Conservation (phyloP, 169 alveolate species). For the Plasmodium adleri region DNA sequence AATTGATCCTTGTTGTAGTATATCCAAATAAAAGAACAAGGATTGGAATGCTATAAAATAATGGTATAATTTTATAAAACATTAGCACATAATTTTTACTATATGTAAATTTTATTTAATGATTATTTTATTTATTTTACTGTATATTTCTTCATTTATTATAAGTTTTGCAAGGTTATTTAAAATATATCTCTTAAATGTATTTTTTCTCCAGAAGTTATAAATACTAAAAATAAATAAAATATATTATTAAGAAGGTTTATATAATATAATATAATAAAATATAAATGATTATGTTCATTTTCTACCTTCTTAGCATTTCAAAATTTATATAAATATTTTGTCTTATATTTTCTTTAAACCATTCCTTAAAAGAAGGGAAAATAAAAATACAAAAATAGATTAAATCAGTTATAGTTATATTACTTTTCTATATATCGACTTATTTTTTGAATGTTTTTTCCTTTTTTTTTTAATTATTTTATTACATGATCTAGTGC, state of each 20-base stretch:
- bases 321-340: constrained; percentile 45
- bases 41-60: no score
- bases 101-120: no score
- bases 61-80: no score
- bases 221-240: constrained; percentile 28
- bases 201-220: constrained; percentile 53
- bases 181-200: constrained; percentile 45
- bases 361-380: constrained; percentile 45
- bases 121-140: constrained; percentile 7
- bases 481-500: constrained; percentile 55
- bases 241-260: no score
- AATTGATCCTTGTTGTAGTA: constrained; percentile 58
- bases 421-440: neutral
- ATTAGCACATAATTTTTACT: no score
- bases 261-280: no score
- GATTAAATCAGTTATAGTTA: neutral
- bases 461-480: neutral
- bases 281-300: no score
- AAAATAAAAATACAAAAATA: constrained; percentile 8
- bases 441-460: neutral
- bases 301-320: constrained; percentile 24
- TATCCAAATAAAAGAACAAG: constrained; percentile 46
- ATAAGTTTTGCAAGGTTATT: constrained; percentile 42
- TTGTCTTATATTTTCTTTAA: constrained; percentile 55
- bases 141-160: constrained; percentile 58